A percentile compares a stretch with the other conserved stretches of the same genome.
Conservation (phyloP, 1,284 basidiomycete genomes). For the Moesziomyces antarcticus region DNA sequence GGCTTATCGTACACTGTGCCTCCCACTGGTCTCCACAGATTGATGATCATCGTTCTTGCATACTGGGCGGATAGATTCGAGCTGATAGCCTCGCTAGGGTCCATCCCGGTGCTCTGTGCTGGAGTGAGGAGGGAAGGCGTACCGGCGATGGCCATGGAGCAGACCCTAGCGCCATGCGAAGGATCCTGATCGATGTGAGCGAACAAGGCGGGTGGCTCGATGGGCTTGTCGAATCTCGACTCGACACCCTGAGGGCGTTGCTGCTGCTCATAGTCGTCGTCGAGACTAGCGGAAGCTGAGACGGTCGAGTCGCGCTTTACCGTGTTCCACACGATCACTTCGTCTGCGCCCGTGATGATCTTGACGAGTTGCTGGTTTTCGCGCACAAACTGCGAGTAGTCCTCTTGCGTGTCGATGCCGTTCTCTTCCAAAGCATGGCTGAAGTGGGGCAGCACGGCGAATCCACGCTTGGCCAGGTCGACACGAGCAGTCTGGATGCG, state of each 20-base stretch:
- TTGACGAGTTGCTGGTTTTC: constrained; percentile 27
- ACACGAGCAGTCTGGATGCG: constrained; percentile 5
- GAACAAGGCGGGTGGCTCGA: constrained; percentile 28
- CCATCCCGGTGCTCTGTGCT: background rate
- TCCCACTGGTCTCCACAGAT: constrained; percentile 32
- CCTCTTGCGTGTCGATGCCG: constrained; percentile 20
- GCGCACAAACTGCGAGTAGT: constrained; percentile 18
- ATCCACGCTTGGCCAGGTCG: constrained; percentile 16
- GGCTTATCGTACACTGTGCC: constrained; percentile 32
- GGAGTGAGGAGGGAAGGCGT: constrained; percentile 11
- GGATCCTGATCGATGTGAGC: constrained; percentile 36
- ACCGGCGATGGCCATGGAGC: constrained; percentile 34
- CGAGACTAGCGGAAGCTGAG: constrained; percentile 16
- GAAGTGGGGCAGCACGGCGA: constrained; percentile 20
- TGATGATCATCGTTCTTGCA: constrained; percentile 33
- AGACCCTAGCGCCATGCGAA: constrained; percentile 18
- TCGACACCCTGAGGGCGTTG: constrained; percentile 25
- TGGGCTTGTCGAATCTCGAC: constrained; percentile 24
- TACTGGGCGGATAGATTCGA: constrained; percentile 4
- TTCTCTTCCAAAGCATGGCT: constrained; percentile 9
- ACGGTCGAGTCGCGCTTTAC: constrained; percentile 24
- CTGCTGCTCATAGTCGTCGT: constrained; percentile 18
- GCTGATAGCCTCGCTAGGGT: constrained; percentile 8
- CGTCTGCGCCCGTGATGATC: constrained; percentile 26
- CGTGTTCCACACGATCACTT: constrained; percentile 38